Evolutionary conservation across 2,329 filamentous ascomycete species (phyloP).

Genomic region (Lecanosticta acicola): DNA sequence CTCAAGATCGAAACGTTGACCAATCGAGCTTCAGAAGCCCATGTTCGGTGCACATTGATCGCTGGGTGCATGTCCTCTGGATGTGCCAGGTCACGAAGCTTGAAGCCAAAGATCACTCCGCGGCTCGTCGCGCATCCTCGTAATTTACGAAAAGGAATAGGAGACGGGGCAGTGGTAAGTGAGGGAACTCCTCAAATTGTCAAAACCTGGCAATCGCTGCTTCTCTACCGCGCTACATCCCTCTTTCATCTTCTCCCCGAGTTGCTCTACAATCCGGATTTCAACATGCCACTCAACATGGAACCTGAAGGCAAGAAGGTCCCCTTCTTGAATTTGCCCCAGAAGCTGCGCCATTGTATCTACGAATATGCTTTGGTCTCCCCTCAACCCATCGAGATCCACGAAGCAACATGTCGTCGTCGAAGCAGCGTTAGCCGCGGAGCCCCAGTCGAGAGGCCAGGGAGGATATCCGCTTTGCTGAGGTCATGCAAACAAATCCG

Average conservation of each 20-base stretch:
- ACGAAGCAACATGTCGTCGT: conserved; percentile 8
- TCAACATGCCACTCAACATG: conserved; percentile 3
- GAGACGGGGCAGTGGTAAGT: neutral
- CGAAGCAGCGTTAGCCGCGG: conserved; percentile 4
- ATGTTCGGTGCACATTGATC: neutral
- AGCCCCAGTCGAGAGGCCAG: conserved; percentile 1
- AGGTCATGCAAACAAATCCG: conserved; percentile 13
- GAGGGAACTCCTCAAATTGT: too few species aligned
- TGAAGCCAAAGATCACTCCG: neutral
- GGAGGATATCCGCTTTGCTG: conserved; percentile 10
- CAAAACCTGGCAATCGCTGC: too few species aligned
- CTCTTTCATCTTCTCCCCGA: too few species aligned
- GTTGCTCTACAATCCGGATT: too few species aligned
- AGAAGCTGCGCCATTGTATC: conserved; percentile 11
- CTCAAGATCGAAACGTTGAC: neutral
- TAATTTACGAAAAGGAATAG: conserved; percentile 2
- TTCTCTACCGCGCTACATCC: too few species aligned
- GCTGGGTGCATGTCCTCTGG: neutral
- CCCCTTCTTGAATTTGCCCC: conserved; percentile 7
- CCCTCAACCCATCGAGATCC: conserved; percentile 12
- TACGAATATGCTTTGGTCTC: conserved; percentile 12
- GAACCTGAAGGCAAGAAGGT: conserved; percentile 3
- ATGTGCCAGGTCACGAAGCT: neutral
- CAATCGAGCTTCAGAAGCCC: neutral
- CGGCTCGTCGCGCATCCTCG: neutral